Evolutionary conservation across 1,284 basidiomycete species (phyloP).

Genomic region (Leccinum angustisporum): DNA sequence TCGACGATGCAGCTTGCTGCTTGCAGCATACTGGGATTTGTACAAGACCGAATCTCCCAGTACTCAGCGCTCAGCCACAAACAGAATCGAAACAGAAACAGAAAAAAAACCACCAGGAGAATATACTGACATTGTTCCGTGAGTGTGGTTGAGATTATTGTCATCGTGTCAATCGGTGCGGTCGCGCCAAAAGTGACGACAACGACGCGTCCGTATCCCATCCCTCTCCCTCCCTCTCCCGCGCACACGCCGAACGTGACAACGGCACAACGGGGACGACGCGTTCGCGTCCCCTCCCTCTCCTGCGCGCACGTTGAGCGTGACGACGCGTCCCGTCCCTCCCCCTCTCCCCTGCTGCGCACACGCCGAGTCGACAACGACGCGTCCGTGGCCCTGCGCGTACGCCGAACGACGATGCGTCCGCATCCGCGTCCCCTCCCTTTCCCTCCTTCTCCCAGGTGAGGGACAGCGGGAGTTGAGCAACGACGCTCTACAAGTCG

Average conservation of each 20-base stretch:
- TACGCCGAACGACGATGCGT: too few species aligned
- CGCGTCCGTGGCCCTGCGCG: too few species aligned
- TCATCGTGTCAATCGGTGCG: neutral
- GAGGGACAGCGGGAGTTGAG: constrained; percentile 67
- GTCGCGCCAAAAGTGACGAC: neutral
- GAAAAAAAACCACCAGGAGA: constrained; percentile 55
- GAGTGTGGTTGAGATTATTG: constrained; percentile 27
- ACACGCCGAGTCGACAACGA: too few species aligned
- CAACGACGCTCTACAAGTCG: constrained; percentile 68
- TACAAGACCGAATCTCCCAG: constrained; percentile 9
- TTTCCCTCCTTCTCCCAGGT: constrained; percentile 36
- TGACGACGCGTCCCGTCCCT: too few species aligned
- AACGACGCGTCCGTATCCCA: too few species aligned
- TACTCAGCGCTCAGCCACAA: neutral
- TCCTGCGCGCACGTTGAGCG: too few species aligned
- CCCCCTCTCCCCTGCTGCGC: too few species aligned
- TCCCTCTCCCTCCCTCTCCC: too few species aligned
- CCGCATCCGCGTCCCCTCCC: too few species aligned
- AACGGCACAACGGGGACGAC: too few species aligned
- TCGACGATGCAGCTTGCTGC: constrained; percentile 38
- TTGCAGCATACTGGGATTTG: constrained; percentile 36
- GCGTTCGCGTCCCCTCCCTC: too few species aligned
- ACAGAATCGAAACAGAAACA: constrained; percentile 38
- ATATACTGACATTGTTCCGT: constrained; percentile 69
- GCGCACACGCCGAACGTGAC: too few species aligned